Evolutionary conservation across 176 grass and related monocot genomes (phyloP).

Genomic region (Bonia amplexicaulis): DNA sequence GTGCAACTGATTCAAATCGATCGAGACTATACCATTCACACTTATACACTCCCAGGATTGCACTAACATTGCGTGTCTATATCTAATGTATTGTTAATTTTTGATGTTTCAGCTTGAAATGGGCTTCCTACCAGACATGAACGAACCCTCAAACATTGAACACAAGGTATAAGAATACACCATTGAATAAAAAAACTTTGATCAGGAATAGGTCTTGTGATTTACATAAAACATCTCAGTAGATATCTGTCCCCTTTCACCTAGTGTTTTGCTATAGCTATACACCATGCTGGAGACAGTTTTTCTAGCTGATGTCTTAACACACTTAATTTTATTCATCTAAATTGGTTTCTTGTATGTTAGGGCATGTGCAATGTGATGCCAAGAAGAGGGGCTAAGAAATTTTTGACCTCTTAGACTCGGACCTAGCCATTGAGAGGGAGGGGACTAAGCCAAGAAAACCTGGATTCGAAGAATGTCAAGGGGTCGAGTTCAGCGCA

Average conservation of each 20-base stretch:
- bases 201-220: not conserved
- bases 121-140: not conserved
- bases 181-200: not conserved
- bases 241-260: not conserved
- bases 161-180: slow-evolving; percentile 8
- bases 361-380: not conserved
- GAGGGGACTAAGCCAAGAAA: no score
- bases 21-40: not conserved
- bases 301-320: not conserved
- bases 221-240: not conserved
- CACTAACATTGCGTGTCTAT: slow-evolving; percentile 2
- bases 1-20: not conserved
- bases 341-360: not conserved
- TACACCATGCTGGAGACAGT: not conserved
- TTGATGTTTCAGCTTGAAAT: not conserved
- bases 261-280: not conserved
- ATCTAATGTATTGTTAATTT: not conserved
- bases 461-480: no score
- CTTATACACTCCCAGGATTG: not conserved
- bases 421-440: no score
- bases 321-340: not conserved
- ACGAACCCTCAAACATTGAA: not conserved
- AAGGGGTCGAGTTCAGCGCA: no score
- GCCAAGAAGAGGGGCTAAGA: no score
- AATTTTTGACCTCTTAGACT: no score